Base-by-base conservation (phyloP, 495 filamentous ascomycete species). In the Trichodelitschia bisporula region DNA sequence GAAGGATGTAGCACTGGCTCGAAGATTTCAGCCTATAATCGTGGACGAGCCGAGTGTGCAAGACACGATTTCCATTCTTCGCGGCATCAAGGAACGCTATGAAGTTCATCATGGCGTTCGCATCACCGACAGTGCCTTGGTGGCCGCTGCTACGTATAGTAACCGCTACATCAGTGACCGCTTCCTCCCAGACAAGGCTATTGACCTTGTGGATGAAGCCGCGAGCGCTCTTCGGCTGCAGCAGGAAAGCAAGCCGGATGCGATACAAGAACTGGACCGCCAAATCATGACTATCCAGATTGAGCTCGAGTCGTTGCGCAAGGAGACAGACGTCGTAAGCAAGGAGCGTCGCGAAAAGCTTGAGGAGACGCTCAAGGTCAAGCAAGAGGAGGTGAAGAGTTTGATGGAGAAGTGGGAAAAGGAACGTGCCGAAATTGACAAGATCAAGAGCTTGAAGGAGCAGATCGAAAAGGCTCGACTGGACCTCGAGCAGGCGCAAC, bases 241-340 rank as follows among this genome's bases (percentile, higher is more conserved):
- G 45, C 86, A 97, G 48, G 86, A 97, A 51, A 91, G 79, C 41
- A 91, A 90, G 38, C 86, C 86, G 0, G 86, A 97, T 35, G 66
- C 79, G 10, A 93, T 97, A 18, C 69, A 80, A 44, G 66, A 74
- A 30, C 62, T 93, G 13, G 86, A 95, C 42, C 77, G 84, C 28
- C 73, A 77, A 42, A 92, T 97, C 29, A 83, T 92, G 58, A 95
- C 86, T 1, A 77, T 95, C 23, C 84, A 92, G 41, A 97, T 97
- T 40, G 86, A 97, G 49, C 60, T 97, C 1, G 86, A 97, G 47
- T 92, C 83, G 31, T 60, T 97, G 18, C 66, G 86, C 29, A 95
- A 95, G 39, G 86, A 97, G 49, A 90, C 70, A 10, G 86, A 97
- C 42, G 55, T 89, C 24, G 68, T 69, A 9, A 91, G 79, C 36